These are phyloP conservation scores for Phyllosticta ampelicida DNA, from an alignment of 2,329 filamentous ascomycete species.

Conservation along the genomic window DNA sequence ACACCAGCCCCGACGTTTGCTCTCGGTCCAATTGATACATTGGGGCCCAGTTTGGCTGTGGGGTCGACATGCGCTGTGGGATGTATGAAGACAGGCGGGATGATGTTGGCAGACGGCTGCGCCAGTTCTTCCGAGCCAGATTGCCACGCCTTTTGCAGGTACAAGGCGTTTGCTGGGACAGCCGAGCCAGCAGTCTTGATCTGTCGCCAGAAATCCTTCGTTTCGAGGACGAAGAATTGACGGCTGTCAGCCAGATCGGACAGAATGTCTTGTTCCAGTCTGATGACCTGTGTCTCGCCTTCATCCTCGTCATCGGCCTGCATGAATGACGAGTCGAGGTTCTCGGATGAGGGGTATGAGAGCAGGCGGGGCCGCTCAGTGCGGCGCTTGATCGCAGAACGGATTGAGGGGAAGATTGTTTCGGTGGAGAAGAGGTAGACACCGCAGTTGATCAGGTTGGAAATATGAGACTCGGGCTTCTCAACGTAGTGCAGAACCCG, in stretches of 20 bases:
- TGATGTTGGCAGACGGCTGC: constrained; percentile 71
- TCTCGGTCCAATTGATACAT: constrained; percentile 91
- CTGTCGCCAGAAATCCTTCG: constrained; percentile 98
- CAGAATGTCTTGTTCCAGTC: constrained; percentile 93
- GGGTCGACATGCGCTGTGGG: constrained; percentile 83
- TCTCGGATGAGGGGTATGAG: constrained; percentile 93
- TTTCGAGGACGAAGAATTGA: constrained; percentile 97
- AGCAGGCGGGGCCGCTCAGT: constrained; percentile 81
- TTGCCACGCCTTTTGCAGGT: constrained; percentile 90
- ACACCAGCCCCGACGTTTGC: constrained; percentile 74
- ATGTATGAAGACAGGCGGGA: constrained; percentile 91
- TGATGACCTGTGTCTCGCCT: constrained; percentile 73
- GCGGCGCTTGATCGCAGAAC: constrained; percentile 88
- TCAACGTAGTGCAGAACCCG: constrained; percentile 98
- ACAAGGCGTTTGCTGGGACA: constrained; percentile 91
- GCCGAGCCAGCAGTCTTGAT: constrained; percentile 98
- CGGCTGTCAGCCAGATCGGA: constrained; percentile 93
- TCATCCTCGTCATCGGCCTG: constrained; percentile 62
- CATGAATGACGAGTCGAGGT: constrained; percentile 62
- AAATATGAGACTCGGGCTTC: constrained; percentile 96
- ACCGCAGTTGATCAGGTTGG: constrained; percentile 97
- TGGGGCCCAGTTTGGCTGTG: constrained; percentile 90
- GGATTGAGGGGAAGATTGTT: constrained; percentile 92
- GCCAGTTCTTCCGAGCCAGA: constrained; percentile 70
- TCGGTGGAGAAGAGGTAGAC: constrained; percentile 96